Evolutionary conservation across 1,284 basidiomycete genomes (phyloP).

Genomic region (Pyrrhoderma noxium): DNA sequence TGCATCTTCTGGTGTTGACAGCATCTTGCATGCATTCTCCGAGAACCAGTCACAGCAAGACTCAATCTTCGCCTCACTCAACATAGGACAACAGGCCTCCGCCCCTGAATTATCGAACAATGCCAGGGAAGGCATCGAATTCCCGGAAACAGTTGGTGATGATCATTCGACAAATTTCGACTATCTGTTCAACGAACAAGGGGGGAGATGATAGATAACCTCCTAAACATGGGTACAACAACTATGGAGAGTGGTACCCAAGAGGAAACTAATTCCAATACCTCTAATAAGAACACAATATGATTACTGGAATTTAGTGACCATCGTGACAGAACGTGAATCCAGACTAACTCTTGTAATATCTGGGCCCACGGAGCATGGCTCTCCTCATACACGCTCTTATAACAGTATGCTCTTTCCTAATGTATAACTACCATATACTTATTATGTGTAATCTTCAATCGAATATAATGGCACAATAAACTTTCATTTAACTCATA

Average conservation of each 20-base stretch:
- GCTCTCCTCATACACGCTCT: no score
- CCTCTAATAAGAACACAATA: background rate
- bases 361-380: no score
- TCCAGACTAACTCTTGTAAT: no score
- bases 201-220: conserved; percentile 6
- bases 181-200: conserved; percentile 3
- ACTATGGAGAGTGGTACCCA: background rate
- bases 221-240: background rate
- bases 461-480: no score
- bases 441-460: no score
- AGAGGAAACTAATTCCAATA: background rate
- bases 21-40: conserved; percentile 26
- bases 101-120: background rate
- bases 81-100: background rate
- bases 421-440: no score
- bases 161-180: conserved; percentile 4
- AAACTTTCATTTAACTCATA: no score
- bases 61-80: conserved; percentile 17
- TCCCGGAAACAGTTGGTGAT: background rate
- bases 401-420: no score
- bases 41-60: conserved; percentile 5
- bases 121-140: background rate
- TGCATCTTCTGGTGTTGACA: conserved; percentile 19
- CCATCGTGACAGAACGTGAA: no score
- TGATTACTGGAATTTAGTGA: no score